Base-by-base conservation (phyloP, 2,329 filamentous ascomycete species). In the Chrysoporthe austroafricana region DNA sequence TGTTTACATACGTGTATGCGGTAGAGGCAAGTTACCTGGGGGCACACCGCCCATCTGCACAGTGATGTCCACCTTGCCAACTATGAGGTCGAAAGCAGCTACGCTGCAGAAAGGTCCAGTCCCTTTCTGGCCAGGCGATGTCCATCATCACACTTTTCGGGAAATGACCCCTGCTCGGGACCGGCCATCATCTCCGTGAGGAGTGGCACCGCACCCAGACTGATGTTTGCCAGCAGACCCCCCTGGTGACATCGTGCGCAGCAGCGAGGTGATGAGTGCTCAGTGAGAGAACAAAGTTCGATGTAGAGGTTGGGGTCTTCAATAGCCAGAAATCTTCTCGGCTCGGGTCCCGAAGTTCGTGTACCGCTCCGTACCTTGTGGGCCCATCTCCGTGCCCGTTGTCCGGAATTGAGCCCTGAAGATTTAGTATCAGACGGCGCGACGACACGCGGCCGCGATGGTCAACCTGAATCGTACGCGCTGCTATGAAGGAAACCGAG, bases 1-100 rank as follows among this genome's bases (percentile, higher is more conserved):
- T 43, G 34, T 59, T 5, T 18, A 21, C 36, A 36, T 26, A 8
- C 39, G 57, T 7, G 18, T 11, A 34, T 9, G 3, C 9, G 18
- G n/a, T 13, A 43, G 26, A 39, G 5, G 26, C 13, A 36, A 42
- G 4, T 26, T 3, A 62, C 9, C 6, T 48, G 32, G 16, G 11
- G 18, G 18, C 46, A 54, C 44, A 63, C 46, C 46, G 46, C 61
- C 61, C 46, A 42, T 63, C 61, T 63, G 61, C 61, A 54, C 32
- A 18, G 16, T 62, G 44, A 39, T 21, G 43, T 14, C 60, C 16
- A 62, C 43, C 18, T 39, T 36, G 50, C 34, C 46, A 32, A 16
- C 34, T 9, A 14, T 9, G 34, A 54, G 46, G 61, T 50, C 36
- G 36, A 54, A 63, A 63, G 61, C 61, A 43, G 61, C 61, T 34